Base-by-base conservation (phyloP, 371 early-diverging fungal species). In the Capillidium heterosporum region DNA sequence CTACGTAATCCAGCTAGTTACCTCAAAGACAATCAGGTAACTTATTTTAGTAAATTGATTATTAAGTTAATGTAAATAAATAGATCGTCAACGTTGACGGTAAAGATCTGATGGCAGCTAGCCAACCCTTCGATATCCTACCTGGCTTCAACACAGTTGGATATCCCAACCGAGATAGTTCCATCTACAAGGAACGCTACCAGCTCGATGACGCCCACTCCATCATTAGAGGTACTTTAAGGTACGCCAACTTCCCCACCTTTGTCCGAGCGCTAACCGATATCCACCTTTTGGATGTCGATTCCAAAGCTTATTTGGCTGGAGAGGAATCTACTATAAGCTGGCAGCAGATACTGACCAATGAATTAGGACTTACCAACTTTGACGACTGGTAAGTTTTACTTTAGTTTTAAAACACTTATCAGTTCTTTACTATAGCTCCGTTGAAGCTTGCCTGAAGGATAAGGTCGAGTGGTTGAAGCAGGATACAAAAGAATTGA, bases 241-340 rank as follows among this genome's bases (percentile, higher is more conserved):
- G 90, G 41, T 90, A 85, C 24, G 40, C 41, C 21, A 26, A 39
- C 28, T 42, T 55, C 23, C 43, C 43, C 28, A 39, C 31, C 26
- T 42, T 55, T 23, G 11, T 55, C 40, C 11, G 35, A 44, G 55
- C 55, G 13, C 15, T 55, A 15, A 28, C 91, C 51, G 81, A 81
- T 59, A 77, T 95, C 62, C 95, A 95, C n/a, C 86, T 95, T 74
- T 73, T 97, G 67, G 78, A 80, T 62, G 89, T 88, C 62, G 66
- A 77, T 53, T 71, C 77, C 47, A 71, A 84, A 48, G 70, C 71
- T 49, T 78, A 80, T 61, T 71, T 89, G 58, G 60, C 70, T 35
- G 61, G 74, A 21, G 55, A 59, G 50, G 65, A 78, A 11, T 49
- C 66, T n/a, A 81, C 78, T 26, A 73, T 84, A 47, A 62, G 84